A percentile compares a stretch with the other conserved stretches of the same genome.
Conservation (phyloP, 352 stramenopile species). For the Phytophthora sp. region DNA sequence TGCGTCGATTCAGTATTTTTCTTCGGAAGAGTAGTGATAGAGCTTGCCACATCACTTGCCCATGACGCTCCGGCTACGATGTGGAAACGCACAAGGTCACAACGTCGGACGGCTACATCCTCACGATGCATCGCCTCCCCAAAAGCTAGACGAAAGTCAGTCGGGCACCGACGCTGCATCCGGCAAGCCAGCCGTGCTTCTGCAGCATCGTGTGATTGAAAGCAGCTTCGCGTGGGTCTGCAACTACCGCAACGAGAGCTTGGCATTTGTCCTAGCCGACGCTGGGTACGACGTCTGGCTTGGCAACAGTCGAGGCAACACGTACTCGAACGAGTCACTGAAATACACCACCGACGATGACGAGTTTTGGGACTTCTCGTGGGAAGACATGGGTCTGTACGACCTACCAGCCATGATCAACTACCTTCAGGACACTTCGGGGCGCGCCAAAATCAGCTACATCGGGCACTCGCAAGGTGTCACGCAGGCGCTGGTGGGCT, state of each 20-base stretch:
- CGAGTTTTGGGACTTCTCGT: conserved; percentile 58
- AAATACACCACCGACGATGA: conserved; percentile 39
- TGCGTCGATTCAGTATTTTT: no score
- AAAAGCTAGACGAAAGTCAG: conserved; percentile 49
- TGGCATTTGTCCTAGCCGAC: conserved; percentile 57
- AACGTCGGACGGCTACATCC: conserved; percentile 56
- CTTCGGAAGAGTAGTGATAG: no score
- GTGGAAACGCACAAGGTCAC: conserved; percentile 51
- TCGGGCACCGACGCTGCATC: conserved; percentile 3
- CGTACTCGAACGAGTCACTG: conserved; percentile 50
- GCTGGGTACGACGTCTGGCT: conserved; percentile 68
- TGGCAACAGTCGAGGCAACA: conserved; percentile 59
- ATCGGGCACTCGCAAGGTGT: conserved; percentile 61
- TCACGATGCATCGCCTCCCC: conserved; percentile 55
- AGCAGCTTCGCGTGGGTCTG: conserved; percentile 54
- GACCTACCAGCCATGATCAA: conserved; percentile 54
- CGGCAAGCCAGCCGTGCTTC: conserved; percentile 49
- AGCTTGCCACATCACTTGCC: no score
- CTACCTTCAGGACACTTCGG: conserved; percentile 39
- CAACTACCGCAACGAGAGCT: conserved; percentile 60
- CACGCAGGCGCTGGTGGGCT: conserved; percentile 54
- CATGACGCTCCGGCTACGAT: conserved; percentile 47
- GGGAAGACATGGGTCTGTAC: conserved; percentile 54
- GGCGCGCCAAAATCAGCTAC: conserved; percentile 46
- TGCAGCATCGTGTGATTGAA: conserved; percentile 60